phyloP scores from a whole-genome alignment of 2,329 filamentous ascomycete species.

The Hymenoscyphus scutula region DNA sequence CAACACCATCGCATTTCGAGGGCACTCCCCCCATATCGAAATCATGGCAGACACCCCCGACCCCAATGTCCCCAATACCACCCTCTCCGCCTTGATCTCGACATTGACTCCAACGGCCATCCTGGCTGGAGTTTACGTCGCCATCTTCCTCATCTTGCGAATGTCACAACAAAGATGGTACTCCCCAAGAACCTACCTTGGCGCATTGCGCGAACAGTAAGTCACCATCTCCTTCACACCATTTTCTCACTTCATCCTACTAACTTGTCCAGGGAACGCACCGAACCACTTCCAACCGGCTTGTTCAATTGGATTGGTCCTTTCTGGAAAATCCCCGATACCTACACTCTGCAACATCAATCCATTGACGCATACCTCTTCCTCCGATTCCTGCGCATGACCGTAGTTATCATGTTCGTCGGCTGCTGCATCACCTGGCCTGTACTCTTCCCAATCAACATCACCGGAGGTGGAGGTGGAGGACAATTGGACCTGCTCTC shows the following conservation, averaged over 20 bases:
- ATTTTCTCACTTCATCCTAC: neutral
- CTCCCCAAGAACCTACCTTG: constrained; percentile 54
- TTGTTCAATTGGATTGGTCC: constrained; percentile 65
- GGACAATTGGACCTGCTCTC: constrained; percentile 73
- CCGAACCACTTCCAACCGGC: constrained; percentile 57
- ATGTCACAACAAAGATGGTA: constrained; percentile 49
- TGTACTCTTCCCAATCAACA: constrained; percentile 77
- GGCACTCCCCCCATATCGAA: neutral
- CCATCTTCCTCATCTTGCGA: constrained; percentile 50
- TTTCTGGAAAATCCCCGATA: constrained; percentile 69
- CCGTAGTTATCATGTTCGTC: constrained; percentile 75
- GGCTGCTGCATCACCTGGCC: constrained; percentile 86
- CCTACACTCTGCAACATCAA: constrained; percentile 82
- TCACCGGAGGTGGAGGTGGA: constrained; percentile 68
- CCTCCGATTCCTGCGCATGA: constrained; percentile 80
- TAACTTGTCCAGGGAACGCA: constrained; percentile 48
- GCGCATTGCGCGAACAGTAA: constrained; percentile 46
- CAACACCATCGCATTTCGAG: neutral
- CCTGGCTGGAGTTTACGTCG: constrained; percentile 44
- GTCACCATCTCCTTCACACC: constrained; percentile 2
- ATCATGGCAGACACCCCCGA: constrained; percentile 13
- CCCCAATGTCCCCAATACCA: constrained; percentile 19
- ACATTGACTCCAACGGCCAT: constrained; percentile 47
- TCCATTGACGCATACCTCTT: constrained; percentile 91
- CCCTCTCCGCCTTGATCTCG: constrained; percentile 43